Evolutionary conservation across 768 basidiomycete species (phyloP).

Genomic region (Podaxis pistillaris): DNA sequence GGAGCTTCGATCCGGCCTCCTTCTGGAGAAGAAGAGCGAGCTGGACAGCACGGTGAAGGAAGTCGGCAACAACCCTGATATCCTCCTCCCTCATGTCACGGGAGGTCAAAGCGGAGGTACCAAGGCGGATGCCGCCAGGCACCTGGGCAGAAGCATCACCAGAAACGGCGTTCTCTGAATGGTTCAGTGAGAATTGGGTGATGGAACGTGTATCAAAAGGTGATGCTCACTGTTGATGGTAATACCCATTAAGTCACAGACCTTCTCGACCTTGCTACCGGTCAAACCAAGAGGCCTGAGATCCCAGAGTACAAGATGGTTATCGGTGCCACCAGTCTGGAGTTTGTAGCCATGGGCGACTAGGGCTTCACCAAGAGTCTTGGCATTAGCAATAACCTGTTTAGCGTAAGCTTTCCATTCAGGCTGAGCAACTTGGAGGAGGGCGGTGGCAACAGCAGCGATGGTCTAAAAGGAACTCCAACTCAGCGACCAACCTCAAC

Average conservation of each 20-base stretch:
- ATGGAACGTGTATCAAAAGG: background rate
- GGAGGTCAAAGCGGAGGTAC: conserved; percentile 91
- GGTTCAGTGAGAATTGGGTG: background rate
- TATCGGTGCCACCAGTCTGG: conserved; percentile 95
- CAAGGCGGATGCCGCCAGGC: conserved; percentile 96
- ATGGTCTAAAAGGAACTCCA: conserved; percentile 61
- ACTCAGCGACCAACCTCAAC: background rate
- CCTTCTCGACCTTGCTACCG: conserved; percentile 98
- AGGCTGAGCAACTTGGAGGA: conserved; percentile 88
- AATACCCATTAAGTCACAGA: conserved; percentile 95
- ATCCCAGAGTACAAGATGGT: conserved; percentile 98
- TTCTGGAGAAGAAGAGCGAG: conserved; percentile 87
- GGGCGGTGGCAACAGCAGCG: conserved; percentile 89
- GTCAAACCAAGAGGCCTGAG: conserved; percentile 92
- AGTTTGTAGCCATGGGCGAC: conserved; percentile 87
- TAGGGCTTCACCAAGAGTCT: conserved; percentile 70
- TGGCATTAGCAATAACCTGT: conserved; percentile 90
- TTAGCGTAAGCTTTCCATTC: conserved; percentile 90
- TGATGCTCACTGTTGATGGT: conserved; percentile 83
- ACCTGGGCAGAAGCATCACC: conserved; percentile 95
- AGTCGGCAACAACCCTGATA: conserved; percentile 81
- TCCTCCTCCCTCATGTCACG: conserved; percentile 90
- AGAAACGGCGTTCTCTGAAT: conserved; percentile 89
- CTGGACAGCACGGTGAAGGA: conserved; percentile 94
- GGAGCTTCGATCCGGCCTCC: conserved; percentile 90